Conservation (phyloP, 2,329 filamentous ascomycete species). For the Talaromyces rugulosus region DNA sequence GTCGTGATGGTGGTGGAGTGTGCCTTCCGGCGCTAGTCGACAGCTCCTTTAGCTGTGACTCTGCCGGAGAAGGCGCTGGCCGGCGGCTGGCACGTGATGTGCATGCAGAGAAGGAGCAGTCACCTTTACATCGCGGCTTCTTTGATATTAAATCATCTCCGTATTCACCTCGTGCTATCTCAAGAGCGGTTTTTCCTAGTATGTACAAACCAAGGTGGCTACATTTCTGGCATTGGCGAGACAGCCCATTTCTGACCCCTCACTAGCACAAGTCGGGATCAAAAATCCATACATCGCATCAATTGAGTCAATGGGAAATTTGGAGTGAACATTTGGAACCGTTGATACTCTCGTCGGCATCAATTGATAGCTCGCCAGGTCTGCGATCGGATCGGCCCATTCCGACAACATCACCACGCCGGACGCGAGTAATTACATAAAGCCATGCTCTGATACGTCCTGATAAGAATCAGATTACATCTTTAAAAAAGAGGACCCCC, state of each 20-base stretch:
- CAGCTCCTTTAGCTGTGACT: neutral
- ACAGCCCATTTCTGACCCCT: neutral
- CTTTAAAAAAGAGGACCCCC: neutral
- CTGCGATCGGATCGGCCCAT: constrained; percentile 5
- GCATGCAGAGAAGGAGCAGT: neutral
- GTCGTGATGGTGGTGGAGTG: neutral
- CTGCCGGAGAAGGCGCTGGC: neutral
- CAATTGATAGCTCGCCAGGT: neutral
- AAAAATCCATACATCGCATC: neutral
- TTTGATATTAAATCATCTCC: neutral
- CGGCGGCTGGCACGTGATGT: neutral
- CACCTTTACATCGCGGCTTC: neutral
- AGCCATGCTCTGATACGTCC: neutral
- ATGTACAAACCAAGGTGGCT: neutral
- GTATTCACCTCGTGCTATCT: neutral
- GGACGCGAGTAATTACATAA: neutral
- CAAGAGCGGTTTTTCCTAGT: neutral
- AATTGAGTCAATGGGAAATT: neutral
- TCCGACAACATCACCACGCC: neutral
- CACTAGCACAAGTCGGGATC: neutral
- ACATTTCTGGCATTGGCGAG: neutral
- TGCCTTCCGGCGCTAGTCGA: neutral
- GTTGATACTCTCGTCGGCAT: neutral
- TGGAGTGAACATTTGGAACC: neutral
- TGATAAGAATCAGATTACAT: neutral